Conservation (phyloP, 2,329 filamentous ascomycete genomes). For the Cercospora berteroae region DNA sequence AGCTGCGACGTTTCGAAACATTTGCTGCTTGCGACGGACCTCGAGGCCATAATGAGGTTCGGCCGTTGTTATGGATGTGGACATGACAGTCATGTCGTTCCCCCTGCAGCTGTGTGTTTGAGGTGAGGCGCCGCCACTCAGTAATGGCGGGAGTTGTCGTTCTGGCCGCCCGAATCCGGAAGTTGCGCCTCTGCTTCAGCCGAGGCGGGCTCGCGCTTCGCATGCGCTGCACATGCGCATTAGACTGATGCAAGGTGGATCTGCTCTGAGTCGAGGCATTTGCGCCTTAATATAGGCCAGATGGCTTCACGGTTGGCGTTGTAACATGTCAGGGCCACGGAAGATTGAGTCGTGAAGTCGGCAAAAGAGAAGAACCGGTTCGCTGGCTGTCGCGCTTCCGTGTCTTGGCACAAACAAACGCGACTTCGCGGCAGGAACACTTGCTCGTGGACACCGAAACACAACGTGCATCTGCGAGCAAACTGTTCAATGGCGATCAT, state of each 20-base stretch:
- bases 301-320: not conserved
- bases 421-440: conserved; percentile 2
- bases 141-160: not conserved
- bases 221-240: not conserved
- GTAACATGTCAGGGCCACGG: not conserved
- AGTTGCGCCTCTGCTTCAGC: not conserved
- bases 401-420: conserved; percentile 6
- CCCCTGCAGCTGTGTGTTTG: not conserved
- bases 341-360: not conserved
- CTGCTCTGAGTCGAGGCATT: not conserved
- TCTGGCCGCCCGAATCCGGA: not conserved
- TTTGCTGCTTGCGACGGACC: not conserved
- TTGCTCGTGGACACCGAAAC: not conserved
- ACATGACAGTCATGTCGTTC: not conserved
- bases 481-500: not conserved
- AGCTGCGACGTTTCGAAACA: not conserved
- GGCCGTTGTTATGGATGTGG: not conserved
- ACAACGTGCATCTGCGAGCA: not conserved
- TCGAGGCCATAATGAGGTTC: not conserved
- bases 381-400: not conserved
- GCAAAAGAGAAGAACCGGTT: not conserved
- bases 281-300: not conserved
- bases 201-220: not conserved
- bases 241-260: not conserved
- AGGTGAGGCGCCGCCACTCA: not conserved